Conservation (phyloP, 805 yeast species). For the Candida odintsovae region DNA sequence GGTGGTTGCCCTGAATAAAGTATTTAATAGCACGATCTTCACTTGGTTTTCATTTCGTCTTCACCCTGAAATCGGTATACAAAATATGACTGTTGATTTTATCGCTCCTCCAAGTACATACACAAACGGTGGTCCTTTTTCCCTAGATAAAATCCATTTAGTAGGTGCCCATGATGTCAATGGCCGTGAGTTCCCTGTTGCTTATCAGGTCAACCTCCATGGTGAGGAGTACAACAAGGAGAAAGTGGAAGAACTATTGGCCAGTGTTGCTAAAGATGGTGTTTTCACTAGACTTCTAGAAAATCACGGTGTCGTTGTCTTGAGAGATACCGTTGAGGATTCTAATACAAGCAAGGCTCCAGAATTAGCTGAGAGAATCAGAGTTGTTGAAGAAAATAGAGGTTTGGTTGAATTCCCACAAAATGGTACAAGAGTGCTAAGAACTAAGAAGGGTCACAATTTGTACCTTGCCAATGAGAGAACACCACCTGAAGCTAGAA, state of each 20-base stretch:
- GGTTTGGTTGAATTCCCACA: slow-evolving; percentile 24
- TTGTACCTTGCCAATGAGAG: slow-evolving; percentile 30
- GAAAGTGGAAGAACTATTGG: slow-evolving; percentile 8
- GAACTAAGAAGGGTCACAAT: slow-evolving; percentile 22
- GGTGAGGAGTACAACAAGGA: slow-evolving; percentile 25
- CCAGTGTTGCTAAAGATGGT: slow-evolving; percentile 16
- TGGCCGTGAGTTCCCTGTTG: slow-evolving; percentile 9
- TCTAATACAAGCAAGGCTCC: slow-evolving; percentile 16
- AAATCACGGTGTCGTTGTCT: slow-evolving; percentile 26
- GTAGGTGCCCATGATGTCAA: slow-evolving; percentile 5
- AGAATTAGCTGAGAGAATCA: slow-evolving; percentile 16
- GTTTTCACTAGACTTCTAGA: slow-evolving; percentile 20
- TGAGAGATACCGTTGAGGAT: slow-evolving; percentile 17
- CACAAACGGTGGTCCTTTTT: slow-evolving; percentile 1
- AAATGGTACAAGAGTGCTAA: slow-evolving; percentile 25
- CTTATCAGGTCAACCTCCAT: slow-evolving; percentile 3
- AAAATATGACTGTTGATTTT: not conserved
- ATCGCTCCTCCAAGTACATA: not conserved
- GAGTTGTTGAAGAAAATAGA: slow-evolving; percentile 19
- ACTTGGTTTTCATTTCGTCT: too few species aligned
- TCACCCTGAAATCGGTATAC: too few species aligned
- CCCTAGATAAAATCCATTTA: slow-evolving; percentile 5
- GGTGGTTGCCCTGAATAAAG: too few species aligned
- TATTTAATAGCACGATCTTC: too few species aligned
- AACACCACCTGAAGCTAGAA: slow-evolving; percentile 13